A percentile compares a stretch with the other conserved stretches of the same genome.
Conservation (phyloP, 2,329 filamentous ascomycete species). For the Triangularia setosa region DNA sequence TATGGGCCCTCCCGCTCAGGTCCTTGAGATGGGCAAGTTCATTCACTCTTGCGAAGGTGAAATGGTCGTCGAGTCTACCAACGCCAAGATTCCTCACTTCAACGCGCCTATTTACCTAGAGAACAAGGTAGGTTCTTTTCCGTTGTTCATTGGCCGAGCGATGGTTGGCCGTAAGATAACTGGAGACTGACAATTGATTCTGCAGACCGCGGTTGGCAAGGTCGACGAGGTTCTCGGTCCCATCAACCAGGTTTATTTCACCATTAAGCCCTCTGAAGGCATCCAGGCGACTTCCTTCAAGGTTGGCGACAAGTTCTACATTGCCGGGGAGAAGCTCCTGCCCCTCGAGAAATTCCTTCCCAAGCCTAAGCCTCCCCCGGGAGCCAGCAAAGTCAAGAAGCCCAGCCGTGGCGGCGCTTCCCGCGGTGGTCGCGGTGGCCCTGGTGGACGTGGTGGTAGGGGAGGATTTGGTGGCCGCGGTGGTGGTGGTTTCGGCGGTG, state of each 20-base stretch:
- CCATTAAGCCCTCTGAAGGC: conserved; percentile 93
- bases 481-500: conserved; percentile 30
- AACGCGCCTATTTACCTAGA: conserved; percentile 98
- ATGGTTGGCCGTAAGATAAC: neutral
- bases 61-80: conserved; percentile 94
- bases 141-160: neutral
- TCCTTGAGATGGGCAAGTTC: conserved; percentile 86
- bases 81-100: conserved; percentile 96
- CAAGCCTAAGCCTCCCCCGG: conserved; percentile 74
- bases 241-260: conserved; percentile 98
- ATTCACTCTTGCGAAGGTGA: conserved; percentile 95
- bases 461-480: conserved; percentile 33
- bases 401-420: conserved; percentile 65
- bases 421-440: conserved; percentile 41
- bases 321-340: conserved; percentile 88
- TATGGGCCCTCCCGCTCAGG: conserved; percentile 59
- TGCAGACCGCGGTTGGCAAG: conserved; percentile 78
- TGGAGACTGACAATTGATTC: conserved; percentile 29
- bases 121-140: conserved; percentile 69
- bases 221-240: conserved; percentile 97
- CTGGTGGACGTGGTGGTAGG: conserved; percentile 32
- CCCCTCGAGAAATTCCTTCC: conserved; percentile 95
- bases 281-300: conserved; percentile 96
- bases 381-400: conserved; percentile 53
- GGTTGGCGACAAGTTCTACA: conserved; percentile 94